These are phyloP conservation scores for Phytopythium kandeliae DNA, from an alignment of 352 stramenopile genomes.

Conservation along the genomic window DNA sequence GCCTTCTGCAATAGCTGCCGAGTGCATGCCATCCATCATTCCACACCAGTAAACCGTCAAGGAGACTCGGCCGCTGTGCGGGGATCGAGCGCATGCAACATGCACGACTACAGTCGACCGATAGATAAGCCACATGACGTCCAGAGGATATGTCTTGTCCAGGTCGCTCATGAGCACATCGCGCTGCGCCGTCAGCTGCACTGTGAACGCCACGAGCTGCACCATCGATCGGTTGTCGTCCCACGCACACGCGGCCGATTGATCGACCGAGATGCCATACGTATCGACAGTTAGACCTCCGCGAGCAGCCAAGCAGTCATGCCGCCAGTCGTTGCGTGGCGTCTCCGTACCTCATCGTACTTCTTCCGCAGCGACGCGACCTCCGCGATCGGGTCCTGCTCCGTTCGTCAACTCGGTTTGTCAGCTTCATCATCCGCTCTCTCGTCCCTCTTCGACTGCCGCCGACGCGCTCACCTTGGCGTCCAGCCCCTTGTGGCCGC, in stretches of 20 bases:
- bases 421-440: not conserved
- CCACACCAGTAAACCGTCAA: slow-evolving; percentile 10
- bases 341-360: slow-evolving; percentile 74
- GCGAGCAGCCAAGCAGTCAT: not conserved
- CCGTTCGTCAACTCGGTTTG: not conserved
- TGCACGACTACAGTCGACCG: too few species aligned
- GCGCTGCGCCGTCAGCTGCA: slow-evolving; percentile 81
- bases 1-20: slow-evolving; percentile 71
- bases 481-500: slow-evolving; percentile 1
- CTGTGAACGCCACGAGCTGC: slow-evolving; percentile 83
- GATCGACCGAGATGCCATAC: too few species aligned
- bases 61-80: slow-evolving; percentile 4
- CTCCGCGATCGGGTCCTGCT: slow-evolving; percentile 49
- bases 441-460: not conserved
- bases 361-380: slow-evolving; percentile 77
- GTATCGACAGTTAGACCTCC: not conserved
- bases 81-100: not conserved
- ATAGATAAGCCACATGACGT: too few species aligned
- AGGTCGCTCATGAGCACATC: slow-evolving; percentile 83
- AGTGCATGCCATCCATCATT: slow-evolving; percentile 17
- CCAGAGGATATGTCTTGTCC: slow-evolving; percentile 50
- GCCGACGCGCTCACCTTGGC: slow-evolving; percentile 1
- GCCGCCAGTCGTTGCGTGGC: too few species aligned
- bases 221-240: slow-evolving; percentile 1
- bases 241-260: slow-evolving; percentile 5